Conservation (phyloP, 768 basidiomycete species). For the Psilocybe cyanescens region DNA sequence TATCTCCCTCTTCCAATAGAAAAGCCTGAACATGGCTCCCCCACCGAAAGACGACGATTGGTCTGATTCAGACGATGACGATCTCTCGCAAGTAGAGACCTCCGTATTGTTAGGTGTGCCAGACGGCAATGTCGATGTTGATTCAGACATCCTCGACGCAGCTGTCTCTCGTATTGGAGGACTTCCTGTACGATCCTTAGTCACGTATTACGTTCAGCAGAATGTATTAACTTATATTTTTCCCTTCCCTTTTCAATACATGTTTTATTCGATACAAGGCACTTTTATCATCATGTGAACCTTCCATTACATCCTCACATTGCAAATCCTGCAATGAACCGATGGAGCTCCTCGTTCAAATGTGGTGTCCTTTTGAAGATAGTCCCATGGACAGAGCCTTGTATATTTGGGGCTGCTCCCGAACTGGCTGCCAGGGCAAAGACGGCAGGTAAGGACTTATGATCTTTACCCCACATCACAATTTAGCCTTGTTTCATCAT, state of each 20-base stretch:
- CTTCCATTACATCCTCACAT: constrained; percentile 60
- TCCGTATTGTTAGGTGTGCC: constrained; percentile 80
- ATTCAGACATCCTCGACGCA: constrained; percentile 68
- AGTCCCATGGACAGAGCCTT: constrained; percentile 85
- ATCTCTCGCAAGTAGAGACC: constrained; percentile 55
- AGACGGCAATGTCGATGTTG: constrained; percentile 66
- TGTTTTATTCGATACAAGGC: constrained; percentile 51
- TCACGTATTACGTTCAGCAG: constrained; percentile 48
- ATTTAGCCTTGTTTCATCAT: background rate
- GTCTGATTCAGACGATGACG: constrained; percentile 83
- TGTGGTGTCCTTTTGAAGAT: constrained; percentile 90
- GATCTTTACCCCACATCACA: background rate
- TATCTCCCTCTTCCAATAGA: constrained; percentile 19
- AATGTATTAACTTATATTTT: constrained; percentile 50
- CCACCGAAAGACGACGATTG: constrained; percentile 58
- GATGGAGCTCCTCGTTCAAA: constrained; percentile 84
- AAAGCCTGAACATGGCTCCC: constrained; percentile 38
- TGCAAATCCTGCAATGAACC: constrained; percentile 75
- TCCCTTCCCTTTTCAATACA: constrained; percentile 24
- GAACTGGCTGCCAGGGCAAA: constrained; percentile 71
- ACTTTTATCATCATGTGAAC: constrained; percentile 68
- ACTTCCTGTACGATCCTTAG: constrained; percentile 78
- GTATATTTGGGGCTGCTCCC: constrained; percentile 85
- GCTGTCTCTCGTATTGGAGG: constrained; percentile 91
- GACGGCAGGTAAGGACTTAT: constrained; percentile 66